Percentiles rank a stretch among this genome's conserved stretches.
These are phyloP conservation scores for Laguncularia racemosa DNA, from an alignment of 345 rosid genomes.

Conservation along the genomic window DNA sequence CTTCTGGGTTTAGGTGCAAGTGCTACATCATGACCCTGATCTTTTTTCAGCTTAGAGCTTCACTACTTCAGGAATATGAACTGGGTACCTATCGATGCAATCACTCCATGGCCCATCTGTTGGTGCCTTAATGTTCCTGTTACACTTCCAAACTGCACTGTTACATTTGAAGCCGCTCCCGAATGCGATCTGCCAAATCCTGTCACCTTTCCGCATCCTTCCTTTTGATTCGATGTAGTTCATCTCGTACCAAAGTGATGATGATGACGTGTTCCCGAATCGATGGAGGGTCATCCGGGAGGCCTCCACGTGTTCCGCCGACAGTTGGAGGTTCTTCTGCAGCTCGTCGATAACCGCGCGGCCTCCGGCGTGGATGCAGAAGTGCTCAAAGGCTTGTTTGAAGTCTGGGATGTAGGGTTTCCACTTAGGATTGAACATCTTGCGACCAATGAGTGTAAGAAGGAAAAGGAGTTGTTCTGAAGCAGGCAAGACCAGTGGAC, in stretches of 20 bases:
- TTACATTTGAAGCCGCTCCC: slow-evolving; percentile 96
- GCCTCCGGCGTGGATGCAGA: slow-evolving; percentile 92
- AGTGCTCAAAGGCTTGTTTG: slow-evolving; percentile 84
- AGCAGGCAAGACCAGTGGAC: slow-evolving; percentile 68
- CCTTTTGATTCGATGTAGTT: slow-evolving; percentile 76
- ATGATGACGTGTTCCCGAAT: slow-evolving; percentile 87
- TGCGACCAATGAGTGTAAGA: slow-evolving; percentile 47
- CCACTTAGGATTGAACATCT: slow-evolving; percentile 55
- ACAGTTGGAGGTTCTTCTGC: slow-evolving; percentile 63
- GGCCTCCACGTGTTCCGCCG: slow-evolving; percentile 70
- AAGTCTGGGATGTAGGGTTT: slow-evolving; percentile 83
- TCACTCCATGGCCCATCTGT: slow-evolving; percentile 66
- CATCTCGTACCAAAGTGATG: slow-evolving; percentile 78
- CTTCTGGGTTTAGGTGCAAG: neutral
- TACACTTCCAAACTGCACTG: slow-evolving; percentile 89
- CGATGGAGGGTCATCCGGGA: slow-evolving; percentile 79
- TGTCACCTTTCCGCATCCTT: slow-evolving; percentile 56
- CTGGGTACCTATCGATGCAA: slow-evolving; percentile 66
- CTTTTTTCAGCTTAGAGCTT: slow-evolving; percentile 31
- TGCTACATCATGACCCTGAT: neutral
- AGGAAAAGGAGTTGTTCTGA: slow-evolving; percentile 72
- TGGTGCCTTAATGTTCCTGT: slow-evolving; percentile 45
- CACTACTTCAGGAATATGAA: slow-evolving; percentile 67
- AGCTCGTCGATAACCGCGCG: slow-evolving; percentile 80
- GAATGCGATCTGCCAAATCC: slow-evolving; percentile 82